These are phyloP conservation scores for Alternaria novae-zelandiae DNA, from an alignment of 2,329 filamentous ascomycete species.

Conservation along the genomic window DNA sequence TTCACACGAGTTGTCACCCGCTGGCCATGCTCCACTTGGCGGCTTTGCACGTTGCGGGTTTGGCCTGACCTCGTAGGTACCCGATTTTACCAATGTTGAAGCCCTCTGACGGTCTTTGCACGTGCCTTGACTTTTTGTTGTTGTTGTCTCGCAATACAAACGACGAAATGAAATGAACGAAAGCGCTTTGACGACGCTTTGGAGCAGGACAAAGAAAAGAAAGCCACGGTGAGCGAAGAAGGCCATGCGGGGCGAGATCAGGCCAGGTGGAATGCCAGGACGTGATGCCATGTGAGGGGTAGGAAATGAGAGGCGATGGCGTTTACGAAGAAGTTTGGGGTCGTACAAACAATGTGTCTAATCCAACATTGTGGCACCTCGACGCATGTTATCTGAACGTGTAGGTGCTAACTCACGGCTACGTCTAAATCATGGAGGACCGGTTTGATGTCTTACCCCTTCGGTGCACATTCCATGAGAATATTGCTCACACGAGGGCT, in stretches of 20 bases:
- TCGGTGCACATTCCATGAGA: background rate
- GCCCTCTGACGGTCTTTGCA: background rate
- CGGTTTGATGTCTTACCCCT: background rate
- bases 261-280: background rate
- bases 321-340: background rate
- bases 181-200: background rate
- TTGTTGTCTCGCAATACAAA: background rate
- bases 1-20: background rate
- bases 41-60: background rate
- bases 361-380: background rate
- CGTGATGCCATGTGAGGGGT: background rate
- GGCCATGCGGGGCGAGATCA: background rate
- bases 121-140: background rate
- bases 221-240: background rate
- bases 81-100: background rate
- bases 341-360: background rate
- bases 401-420: background rate
- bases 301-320: background rate
- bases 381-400: background rate
- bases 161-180: slow-evolving; percentile 1
- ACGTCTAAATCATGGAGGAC: background rate
- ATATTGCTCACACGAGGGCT: too few species aligned
- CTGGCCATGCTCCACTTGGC: background rate
- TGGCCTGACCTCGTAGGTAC: background rate
- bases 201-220: background rate